Evolutionary conservation across 768 basidiomycete genomes (phyloP).

Genomic region (Agaricus subrufescens): DNA sequence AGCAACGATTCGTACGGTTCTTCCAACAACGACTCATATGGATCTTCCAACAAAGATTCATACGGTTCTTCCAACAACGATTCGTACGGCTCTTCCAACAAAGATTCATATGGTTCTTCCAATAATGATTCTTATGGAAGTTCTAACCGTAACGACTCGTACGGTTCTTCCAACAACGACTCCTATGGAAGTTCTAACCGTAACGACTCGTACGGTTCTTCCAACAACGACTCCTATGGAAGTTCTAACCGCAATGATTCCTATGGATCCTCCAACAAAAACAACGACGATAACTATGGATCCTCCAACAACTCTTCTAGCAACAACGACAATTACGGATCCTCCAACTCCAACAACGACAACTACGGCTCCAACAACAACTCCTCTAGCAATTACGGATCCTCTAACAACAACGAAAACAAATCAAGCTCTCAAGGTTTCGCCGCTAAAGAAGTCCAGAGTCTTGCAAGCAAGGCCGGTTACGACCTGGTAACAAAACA

Average conservation of each 20-base stretch:
- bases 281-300: conserved; percentile 7
- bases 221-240: conserved; percentile 19
- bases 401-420: conserved; percentile 9
- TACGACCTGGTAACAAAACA: conserved; percentile 5
- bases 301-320: conserved; percentile 8
- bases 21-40: background rate
- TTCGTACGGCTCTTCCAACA: conserved; percentile 13
- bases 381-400: background rate
- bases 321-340: too few species aligned
- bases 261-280: conserved; percentile 11
- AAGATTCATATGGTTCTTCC: conserved; percentile 12
- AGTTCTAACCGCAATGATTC: too few species aligned
- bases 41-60: conserved; percentile 16
- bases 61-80: conserved; percentile 22
- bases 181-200: conserved; percentile 7
- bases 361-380: conserved; percentile 1
- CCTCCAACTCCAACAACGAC: too few species aligned
- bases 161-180: conserved; percentile 11
- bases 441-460: conserved; percentile 3
- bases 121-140: conserved; percentile 22
- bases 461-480: conserved; percentile 9
- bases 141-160: conserved; percentile 15
- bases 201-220: conserved; percentile 18
- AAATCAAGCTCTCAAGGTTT: conserved; percentile 12
- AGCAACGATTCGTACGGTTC: background rate